phyloP scores from a whole-genome alignment of 2,329 filamentous ascomycete species.

The Colletotrichum sp. region DNA sequence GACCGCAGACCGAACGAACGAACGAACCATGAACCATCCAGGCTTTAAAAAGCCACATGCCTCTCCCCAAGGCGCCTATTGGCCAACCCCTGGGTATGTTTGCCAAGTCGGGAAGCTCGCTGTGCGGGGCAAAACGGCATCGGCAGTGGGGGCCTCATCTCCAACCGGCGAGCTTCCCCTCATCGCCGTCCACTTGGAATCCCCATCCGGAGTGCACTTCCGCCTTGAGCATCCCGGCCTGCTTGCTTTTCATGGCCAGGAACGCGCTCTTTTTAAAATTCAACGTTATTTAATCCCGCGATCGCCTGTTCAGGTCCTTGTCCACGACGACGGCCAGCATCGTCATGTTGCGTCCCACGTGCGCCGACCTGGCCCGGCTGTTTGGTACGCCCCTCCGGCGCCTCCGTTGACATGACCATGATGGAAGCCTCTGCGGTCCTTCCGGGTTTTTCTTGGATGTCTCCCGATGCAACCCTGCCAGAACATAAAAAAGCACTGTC shows the following conservation, averaged over 20 bases:
- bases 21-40: neutral
- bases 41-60: neutral
- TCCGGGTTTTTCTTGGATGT: neutral
- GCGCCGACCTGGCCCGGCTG: neutral
- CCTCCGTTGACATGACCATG: neutral
- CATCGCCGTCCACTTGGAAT: neutral
- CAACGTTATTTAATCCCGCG: neutral
- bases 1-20: neutral
- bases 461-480: neutral
- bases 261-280: neutral
- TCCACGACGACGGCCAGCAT: neutral
- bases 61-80: neutral
- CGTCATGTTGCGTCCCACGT: neutral
- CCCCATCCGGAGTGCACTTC: neutral
- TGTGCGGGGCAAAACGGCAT: neutral
- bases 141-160: neutral
- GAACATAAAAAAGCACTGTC: neutral
- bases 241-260: neutral
- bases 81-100: neutral
- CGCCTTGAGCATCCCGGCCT: neutral
- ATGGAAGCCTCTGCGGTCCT: neutral
- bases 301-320: neutral
- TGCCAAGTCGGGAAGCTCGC: conserved; percentile 9
- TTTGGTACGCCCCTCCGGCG: neutral
- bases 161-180: neutral